A percentile compares a stretch with the other conserved stretches of the same genome.
phyloP scores from a whole-genome alignment of 768 basidiomycete genomes.

The Suillus clintonianus region DNA sequence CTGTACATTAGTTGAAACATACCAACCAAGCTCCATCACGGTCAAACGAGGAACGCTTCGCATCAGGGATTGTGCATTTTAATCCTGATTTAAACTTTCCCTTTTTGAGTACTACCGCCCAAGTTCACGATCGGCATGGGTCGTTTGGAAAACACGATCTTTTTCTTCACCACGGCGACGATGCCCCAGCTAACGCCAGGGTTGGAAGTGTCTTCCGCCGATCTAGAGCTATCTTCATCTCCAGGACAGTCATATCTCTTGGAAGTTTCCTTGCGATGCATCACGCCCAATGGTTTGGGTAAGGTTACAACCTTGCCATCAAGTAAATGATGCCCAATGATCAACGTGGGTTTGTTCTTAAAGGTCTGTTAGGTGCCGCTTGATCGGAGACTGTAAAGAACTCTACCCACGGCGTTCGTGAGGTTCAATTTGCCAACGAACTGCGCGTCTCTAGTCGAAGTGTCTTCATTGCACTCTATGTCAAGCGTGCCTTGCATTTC shows the following conservation, averaged over 20 bases:
- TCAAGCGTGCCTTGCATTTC: constrained; percentile 87
- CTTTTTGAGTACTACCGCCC: constrained; percentile 7
- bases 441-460: constrained; percentile 64
- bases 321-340: constrained; percentile 86
- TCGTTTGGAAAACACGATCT: constrained; percentile 81
- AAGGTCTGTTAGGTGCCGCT: constrained; percentile 7
- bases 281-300: constrained; percentile 80
- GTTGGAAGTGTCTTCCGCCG: constrained; percentile 1
- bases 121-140: constrained; percentile 68
- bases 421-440: constrained; percentile 78
- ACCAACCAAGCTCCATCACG: not conserved
- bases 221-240: not conserved
- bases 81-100: not conserved
- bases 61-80: not conserved
- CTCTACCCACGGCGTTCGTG: constrained; percentile 56
- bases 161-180: constrained; percentile 73
- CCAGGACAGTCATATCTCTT: constrained; percentile 2
- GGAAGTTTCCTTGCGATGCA: constrained; percentile 45
- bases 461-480: constrained; percentile 53
- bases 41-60: not conserved
- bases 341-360: constrained; percentile 76
- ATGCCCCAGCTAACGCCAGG: constrained; percentile 53
- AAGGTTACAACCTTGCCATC: constrained; percentile 82
- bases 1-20: not conserved
- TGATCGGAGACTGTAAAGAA: not conserved